phyloP scores from a whole-genome alignment of 176 grass and related monocot species.

The Oryza rufipogon region DNA sequence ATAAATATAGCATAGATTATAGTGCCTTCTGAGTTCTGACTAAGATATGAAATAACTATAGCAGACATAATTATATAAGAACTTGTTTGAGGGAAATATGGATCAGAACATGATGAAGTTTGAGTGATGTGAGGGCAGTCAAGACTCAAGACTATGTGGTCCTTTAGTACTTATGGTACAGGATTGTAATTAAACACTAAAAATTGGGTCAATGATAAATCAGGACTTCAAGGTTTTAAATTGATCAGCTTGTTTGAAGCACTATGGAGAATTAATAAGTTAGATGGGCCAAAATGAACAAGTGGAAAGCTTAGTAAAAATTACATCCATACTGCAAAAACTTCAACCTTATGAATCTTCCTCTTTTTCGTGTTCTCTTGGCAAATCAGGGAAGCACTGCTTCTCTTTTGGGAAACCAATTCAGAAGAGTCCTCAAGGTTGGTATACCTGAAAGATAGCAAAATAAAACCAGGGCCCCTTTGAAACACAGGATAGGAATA shows the following conservation, averaged over 20 bases:
- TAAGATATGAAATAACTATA: slow-evolving; percentile 27
- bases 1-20: slow-evolving; percentile 32
- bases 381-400: slow-evolving; percentile 47
- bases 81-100: neutral
- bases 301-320: neutral
- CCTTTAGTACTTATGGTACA: neutral
- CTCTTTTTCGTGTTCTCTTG: slow-evolving; percentile 60
- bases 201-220: slow-evolving; percentile 9
- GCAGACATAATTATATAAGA: neutral
- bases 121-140: neutral
- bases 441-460: slow-evolving; percentile 53
- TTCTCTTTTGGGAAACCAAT: slow-evolving; percentile 64
- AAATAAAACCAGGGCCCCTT: neutral
- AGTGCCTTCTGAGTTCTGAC: slow-evolving; percentile 3
- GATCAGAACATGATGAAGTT: slow-evolving; percentile 19
- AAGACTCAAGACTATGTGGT: neutral
- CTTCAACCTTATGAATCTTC: slow-evolving; percentile 51
- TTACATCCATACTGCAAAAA: slow-evolving; percentile 38
- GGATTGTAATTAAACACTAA: slow-evolving; percentile 15
- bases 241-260: neutral
- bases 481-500: no score
- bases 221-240: slow-evolving; percentile 3
- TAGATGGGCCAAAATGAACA: slow-evolving; percentile 4
- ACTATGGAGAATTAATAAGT: neutral
- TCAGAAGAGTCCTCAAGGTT: slow-evolving; percentile 49